Evolutionary conservation across 2,329 filamentous ascomycete genomes (phyloP).

Genomic region (Albophoma yamanashiensis): DNA sequence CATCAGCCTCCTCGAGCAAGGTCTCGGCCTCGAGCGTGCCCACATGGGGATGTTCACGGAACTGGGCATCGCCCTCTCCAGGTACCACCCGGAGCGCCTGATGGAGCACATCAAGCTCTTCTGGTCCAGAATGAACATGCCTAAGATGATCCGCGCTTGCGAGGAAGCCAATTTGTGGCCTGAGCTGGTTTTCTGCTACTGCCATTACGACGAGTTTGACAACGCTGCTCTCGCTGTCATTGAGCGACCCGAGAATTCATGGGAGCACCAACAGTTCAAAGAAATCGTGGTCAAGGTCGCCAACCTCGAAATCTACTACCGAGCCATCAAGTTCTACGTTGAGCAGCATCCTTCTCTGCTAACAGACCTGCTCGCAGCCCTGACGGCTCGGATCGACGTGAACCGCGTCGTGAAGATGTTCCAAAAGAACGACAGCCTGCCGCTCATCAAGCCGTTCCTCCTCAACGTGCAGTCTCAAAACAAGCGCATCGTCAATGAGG

Average conservation of each 20-base stretch:
- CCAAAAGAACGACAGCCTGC: slow-evolving; percentile 95
- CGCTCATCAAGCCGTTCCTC: slow-evolving; percentile 96
- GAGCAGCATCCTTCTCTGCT: slow-evolving; percentile 92
- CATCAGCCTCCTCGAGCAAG: slow-evolving; percentile 86
- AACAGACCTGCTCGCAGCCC: slow-evolving; percentile 85
- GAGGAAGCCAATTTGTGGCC: slow-evolving; percentile 96
- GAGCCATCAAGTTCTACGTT: slow-evolving; percentile 91
- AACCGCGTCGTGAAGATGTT: slow-evolving; percentile 99
- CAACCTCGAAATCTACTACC: slow-evolving; percentile 98
- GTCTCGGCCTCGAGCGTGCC: slow-evolving; percentile 80
- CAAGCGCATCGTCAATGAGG: slow-evolving; percentile 96
- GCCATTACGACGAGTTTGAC: slow-evolving; percentile 97
- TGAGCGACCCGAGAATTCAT: slow-evolving; percentile 92
- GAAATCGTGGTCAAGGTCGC: slow-evolving; percentile 96
- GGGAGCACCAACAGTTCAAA: slow-evolving; percentile 99
- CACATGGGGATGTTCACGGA: slow-evolving; percentile 98
- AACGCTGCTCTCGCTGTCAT: slow-evolving; percentile 96
- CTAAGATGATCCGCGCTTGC: slow-evolving; percentile 87
- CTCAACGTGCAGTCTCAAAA: slow-evolving; percentile 94
- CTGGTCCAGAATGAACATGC: slow-evolving; percentile 96
- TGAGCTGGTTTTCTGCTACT: slow-evolving; percentile 94
- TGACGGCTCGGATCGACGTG: slow-evolving; percentile 92
- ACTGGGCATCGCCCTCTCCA: slow-evolving; percentile 82
- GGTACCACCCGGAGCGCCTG: slow-evolving; percentile 87
- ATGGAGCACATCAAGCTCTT: slow-evolving; percentile 99